Percentiles rank a stretch among this genome's conserved stretches.
These are phyloP conservation scores for Platanthera guangdongensis DNA, from an alignment of 106 monocot species.

Conservation along the genomic window DNA sequence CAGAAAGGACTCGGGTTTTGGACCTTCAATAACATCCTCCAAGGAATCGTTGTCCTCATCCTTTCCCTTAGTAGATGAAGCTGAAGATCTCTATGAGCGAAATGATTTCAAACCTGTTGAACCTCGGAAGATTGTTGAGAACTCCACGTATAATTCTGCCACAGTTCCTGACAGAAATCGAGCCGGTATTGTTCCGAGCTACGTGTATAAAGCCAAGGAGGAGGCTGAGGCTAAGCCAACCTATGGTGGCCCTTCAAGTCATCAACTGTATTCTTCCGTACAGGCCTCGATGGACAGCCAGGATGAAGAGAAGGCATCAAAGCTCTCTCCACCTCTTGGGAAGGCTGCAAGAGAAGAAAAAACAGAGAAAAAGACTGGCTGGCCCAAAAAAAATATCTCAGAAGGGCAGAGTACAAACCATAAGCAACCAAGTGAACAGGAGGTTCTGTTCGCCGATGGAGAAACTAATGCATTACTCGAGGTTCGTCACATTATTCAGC, in stretches of 20 bases:
- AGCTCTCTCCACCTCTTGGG: constrained; percentile 72
- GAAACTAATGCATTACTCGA: constrained; percentile 55
- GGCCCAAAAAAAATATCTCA: constrained; percentile 27
- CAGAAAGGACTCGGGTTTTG: constrained; percentile 49
- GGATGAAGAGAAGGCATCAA: constrained; percentile 69
- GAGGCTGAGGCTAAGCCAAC: constrained; percentile 27
- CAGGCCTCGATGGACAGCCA: constrained; percentile 27
- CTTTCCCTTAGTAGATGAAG: constrained; percentile 26
- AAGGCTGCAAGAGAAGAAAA: constrained; percentile 61
- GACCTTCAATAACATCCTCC: constrained; percentile 9
- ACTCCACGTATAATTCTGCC: constrained; percentile 21
- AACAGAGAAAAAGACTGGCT: constrained; percentile 46
- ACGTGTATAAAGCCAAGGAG: constrained; percentile 34
- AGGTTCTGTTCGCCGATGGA: constrained; percentile 23
- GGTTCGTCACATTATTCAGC: constrained; percentile 16
- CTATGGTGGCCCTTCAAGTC: constrained; percentile 13
- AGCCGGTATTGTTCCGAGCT: constrained; percentile 12
- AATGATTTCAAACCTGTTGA: constrained; percentile 29
- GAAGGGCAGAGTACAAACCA: constrained; percentile 21
- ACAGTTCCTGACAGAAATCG: constrained; percentile 26
- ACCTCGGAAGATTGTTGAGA: constrained; percentile 23
- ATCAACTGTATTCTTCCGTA: constrained; percentile 24
- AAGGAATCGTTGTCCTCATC: constrained; percentile 41
- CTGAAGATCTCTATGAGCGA: constrained; percentile 21
- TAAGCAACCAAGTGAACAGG: constrained; percentile 33